Evolutionary conservation across 768 basidiomycete species (phyloP).

Genomic region (Scleroderma bovista): DNA sequence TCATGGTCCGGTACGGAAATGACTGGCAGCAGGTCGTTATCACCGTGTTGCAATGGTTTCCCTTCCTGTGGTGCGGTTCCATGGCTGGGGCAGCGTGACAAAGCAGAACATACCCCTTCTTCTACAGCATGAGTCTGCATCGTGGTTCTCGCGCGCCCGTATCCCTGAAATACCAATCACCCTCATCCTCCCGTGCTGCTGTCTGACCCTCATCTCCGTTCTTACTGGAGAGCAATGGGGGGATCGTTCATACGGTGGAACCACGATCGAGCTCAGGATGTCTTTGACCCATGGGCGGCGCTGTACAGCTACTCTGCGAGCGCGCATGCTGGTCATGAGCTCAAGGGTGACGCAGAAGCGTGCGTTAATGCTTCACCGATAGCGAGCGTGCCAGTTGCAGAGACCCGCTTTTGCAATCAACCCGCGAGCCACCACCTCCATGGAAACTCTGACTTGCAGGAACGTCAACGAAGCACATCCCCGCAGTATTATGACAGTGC

Average conservation of each 20-base stretch:
- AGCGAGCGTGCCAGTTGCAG: not conserved
- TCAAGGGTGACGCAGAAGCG: not conserved
- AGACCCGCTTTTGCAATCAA: not conserved
- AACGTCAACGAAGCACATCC: not conserved
- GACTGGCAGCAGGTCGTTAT: not conserved
- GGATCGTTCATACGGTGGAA: not conserved
- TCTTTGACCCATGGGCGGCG: not conserved
- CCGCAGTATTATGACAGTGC: not conserved
- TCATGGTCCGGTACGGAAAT: not conserved
- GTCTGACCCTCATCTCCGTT: not conserved
- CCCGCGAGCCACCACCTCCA: not conserved
- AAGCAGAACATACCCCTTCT: not conserved
- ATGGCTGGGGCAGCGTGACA: slow-evolving; percentile 15
- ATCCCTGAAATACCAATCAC: not conserved
- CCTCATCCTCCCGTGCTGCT: not conserved
- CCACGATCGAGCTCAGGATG: not conserved
- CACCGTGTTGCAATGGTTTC: not conserved
- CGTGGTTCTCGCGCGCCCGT: not conserved
- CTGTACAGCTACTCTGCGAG: not conserved
- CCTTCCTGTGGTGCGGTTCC: not conserved
- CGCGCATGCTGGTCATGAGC: not conserved
- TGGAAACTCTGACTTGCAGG: not conserved
- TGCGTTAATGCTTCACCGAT: not conserved
- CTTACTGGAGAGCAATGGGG: not conserved
- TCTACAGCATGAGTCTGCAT: not conserved